Evolutionary conservation across 345 rosid species (phyloP).

Genomic region (Triadica sebifera): DNA sequence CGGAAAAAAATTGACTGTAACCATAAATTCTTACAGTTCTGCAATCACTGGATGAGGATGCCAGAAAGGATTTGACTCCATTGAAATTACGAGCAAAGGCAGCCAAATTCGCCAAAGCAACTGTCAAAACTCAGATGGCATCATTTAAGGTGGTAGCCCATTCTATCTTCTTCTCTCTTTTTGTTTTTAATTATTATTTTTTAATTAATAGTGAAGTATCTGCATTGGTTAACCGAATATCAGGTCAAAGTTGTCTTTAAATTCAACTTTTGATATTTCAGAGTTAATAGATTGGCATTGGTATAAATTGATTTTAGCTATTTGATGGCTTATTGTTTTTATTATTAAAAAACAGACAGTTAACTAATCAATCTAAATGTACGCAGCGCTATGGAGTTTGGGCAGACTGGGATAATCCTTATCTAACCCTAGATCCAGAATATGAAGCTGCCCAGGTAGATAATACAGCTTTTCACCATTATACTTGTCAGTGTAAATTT

Average conservation of each 20-base stretch:
- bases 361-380: conserved; percentile 14
- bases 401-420: conserved; percentile 90
- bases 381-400: conserved; percentile 94
- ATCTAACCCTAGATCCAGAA: conserved; percentile 88
- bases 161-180: neutral
- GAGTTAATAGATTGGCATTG: neutral
- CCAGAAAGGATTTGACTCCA: conserved; percentile 83
- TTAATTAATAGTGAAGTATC: neutral
- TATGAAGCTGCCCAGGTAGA: conserved; percentile 97
- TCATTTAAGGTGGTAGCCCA: conserved; percentile 70
- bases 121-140: conserved; percentile 90
- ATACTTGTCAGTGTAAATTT: conserved; percentile 3
- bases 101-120: conserved; percentile 86
- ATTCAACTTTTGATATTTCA: neutral
- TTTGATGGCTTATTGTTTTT: neutral
- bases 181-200: neutral
- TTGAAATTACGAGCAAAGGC: conserved; percentile 86
- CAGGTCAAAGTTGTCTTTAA: conserved; percentile 7
- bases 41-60: conserved; percentile 84
- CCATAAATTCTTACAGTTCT: conserved; percentile 59
- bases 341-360: neutral
- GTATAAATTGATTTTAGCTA: conserved; percentile 6
- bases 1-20: conserved; percentile 28
- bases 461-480: conserved; percentile 24
- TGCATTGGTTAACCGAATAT: neutral